Evolutionary conservation across 352 stramenopile species (phyloP), one percentile per base, ranked within the genome.

Genomic region (Phytophthora tentaculata): DNA sequence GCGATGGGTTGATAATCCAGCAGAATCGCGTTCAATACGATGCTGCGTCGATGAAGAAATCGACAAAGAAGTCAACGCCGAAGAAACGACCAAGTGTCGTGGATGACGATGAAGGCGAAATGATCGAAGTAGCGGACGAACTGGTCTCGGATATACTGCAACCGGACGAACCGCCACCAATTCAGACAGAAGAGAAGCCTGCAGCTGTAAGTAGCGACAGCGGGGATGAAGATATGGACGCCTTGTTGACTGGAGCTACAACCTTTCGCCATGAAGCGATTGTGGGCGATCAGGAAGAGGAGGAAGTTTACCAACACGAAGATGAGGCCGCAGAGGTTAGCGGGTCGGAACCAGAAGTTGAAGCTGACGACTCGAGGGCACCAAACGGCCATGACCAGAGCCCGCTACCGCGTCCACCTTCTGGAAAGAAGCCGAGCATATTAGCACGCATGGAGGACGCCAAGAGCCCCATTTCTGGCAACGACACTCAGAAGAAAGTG

Each of bases 21-120:
- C 60, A 85, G 32, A 93, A 87, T 35, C 64, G 80, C 60, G 72
- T 90, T 50, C 63, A 78, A 52, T 89, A 91, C 35, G 61, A 81
- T 9, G 62, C 56, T 57, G 29, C 37, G 17, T 54, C 52, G 39
- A 63, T 74, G 55, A 68, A 71, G 56, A 70, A 77, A 56, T 9
- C 50, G 17, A 5, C 60, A 22, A 61, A 76, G 62, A 78, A 64
- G 23, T 68, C 45, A 43, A 67, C 43, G 60, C 66, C 16, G 51
- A 82, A 71, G 74, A 87, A 64, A 76, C 79, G 62, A 73, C 68
- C 37, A 67, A 58, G 78, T 49, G 72, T 74, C 51, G 70, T 74
- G 20, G 57, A 69, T 29, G 62, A 71, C 58, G 69, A 76, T 45
- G 71, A 79, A 57, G 61, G 62, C 20, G 71, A 79, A 67, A 79